Conservation (phyloP, 2,329 filamentous ascomycete species). For the Aureobasidium sp. region DNA sequence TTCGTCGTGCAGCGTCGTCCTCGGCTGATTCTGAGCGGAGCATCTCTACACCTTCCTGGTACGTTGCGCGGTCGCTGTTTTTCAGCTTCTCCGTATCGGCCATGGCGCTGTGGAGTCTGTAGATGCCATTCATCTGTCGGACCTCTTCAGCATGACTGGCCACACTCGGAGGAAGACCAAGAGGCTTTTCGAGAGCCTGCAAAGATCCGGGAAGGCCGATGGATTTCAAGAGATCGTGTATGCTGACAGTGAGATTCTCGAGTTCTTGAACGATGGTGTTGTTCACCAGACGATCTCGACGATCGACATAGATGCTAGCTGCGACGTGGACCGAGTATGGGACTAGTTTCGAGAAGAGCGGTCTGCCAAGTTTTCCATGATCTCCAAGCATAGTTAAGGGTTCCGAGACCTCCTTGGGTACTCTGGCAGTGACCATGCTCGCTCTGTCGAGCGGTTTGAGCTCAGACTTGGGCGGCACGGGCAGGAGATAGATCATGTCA, state of each 20-base stretch:
- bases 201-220: constrained; percentile 85
- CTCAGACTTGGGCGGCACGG: constrained; percentile 81
- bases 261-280: constrained; percentile 78
- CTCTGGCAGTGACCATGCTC: constrained; percentile 72
- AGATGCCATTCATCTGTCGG: constrained; percentile 77
- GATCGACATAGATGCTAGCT: constrained; percentile 88
- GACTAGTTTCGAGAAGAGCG: constrained; percentile 82
- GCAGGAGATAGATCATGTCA: constrained; percentile 81
- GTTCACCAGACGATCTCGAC: constrained; percentile 82
- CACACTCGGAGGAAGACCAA: constrained; percentile 77
- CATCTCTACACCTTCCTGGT: constrained; percentile 72
- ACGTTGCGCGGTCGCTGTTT: constrained; percentile 64
- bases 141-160: constrained; percentile 91
- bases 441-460: constrained; percentile 77
- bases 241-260: constrained; percentile 67
- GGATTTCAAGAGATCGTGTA: constrained; percentile 70
- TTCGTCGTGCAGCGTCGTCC: constrained; percentile 64
- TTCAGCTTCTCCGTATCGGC: constrained; percentile 88
- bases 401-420: constrained; percentile 73
- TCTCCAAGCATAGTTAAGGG: constrained; percentile 75
- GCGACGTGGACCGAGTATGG: constrained; percentile 94
- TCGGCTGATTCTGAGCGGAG: constrained; percentile 74
- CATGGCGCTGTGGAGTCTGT: constrained; percentile 67
- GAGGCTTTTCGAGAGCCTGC: constrained; percentile 87
- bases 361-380: constrained; percentile 68